Evolutionary conservation across 208 protist genomes (phyloP).

Genomic region (Trypanosomatidae sp.): DNA sequence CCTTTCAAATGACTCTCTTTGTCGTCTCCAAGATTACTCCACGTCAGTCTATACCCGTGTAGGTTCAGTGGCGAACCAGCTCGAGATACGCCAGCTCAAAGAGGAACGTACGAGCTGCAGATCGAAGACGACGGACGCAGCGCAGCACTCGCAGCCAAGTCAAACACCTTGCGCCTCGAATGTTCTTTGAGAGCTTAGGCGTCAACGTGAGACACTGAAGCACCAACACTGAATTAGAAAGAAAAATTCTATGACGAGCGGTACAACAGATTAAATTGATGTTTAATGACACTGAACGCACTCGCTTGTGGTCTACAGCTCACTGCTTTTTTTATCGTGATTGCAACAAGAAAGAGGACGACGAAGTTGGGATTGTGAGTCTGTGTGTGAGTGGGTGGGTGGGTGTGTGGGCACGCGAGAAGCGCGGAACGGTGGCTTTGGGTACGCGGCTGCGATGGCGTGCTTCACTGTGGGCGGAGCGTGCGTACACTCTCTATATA

Average conservation of each 20-base stretch:
- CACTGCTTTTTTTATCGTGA: no score
- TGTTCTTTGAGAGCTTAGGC: no score
- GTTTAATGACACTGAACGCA: not conserved
- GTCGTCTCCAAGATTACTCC: no score
- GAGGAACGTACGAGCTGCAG: not conserved
- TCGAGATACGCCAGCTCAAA: no score
- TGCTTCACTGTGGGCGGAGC: no score
- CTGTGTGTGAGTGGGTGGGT: not conserved
- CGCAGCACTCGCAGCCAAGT: not conserved
- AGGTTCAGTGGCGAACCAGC: no score
- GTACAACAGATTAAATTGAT: not conserved
- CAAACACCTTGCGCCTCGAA: not conserved
- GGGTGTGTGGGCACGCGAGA: not conserved
- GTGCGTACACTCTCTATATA: no score
- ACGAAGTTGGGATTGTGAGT: not conserved
- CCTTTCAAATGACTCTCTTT: not conserved
- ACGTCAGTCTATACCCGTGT: no score
- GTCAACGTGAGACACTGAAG: no score
- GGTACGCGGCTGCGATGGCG: no score
- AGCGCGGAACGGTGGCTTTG: not conserved
- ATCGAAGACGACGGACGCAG: not conserved
- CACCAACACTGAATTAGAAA: no score
- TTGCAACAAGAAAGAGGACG: no score
- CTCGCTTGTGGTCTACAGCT: not conserved
- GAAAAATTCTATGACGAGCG: not conserved